phyloP scores from a whole-genome alignment of 805 yeast genomes.

The Ogataea populi-albae region DNA sequence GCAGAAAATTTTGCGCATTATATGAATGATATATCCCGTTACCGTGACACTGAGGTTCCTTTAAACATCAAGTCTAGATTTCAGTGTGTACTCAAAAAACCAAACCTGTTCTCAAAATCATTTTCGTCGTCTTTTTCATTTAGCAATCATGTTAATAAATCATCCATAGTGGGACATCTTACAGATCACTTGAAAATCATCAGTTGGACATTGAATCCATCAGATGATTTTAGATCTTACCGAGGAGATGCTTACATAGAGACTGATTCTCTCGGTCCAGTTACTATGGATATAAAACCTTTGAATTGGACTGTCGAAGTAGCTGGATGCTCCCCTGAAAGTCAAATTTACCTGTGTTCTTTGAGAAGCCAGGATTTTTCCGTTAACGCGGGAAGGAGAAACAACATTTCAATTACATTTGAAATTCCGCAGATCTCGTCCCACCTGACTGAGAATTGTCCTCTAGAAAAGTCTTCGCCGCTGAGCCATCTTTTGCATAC shows the following conservation, averaged over 20 bases:
- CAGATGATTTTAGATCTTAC: slow-evolving; percentile 3
- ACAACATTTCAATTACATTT: slow-evolving; percentile 5
- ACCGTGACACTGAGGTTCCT: not conserved
- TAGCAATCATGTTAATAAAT: not conserved
- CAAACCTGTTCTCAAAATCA: not conserved
- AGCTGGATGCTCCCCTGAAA: slow-evolving; percentile 6
- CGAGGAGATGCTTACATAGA: slow-evolving; percentile 4
- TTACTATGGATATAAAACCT: slow-evolving; percentile 2
- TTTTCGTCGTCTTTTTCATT: not conserved
- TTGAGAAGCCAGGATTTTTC: not conserved
- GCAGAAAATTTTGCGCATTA: slow-evolving; percentile 3
- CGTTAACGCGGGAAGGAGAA: not conserved
- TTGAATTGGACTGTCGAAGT: slow-evolving; percentile 9
- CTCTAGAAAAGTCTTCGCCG: slow-evolving; percentile 7
- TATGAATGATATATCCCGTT: slow-evolving; percentile 1
- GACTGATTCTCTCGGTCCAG: not conserved
- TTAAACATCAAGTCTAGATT: not conserved
- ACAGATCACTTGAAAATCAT: not conserved
- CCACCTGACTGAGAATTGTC: slow-evolving; percentile 8
- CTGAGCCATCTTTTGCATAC: slow-evolving; percentile 4
- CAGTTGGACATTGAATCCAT: slow-evolving; percentile 2
- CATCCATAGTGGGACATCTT: slow-evolving; percentile 1
- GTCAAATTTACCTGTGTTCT: not conserved
- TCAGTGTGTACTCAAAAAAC: not conserved
- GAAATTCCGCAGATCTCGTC: slow-evolving; percentile 10